These are phyloP conservation scores for Eimeria tenella DNA, from an alignment of 169 alveolate species.

Conservation along the genomic window DNA sequence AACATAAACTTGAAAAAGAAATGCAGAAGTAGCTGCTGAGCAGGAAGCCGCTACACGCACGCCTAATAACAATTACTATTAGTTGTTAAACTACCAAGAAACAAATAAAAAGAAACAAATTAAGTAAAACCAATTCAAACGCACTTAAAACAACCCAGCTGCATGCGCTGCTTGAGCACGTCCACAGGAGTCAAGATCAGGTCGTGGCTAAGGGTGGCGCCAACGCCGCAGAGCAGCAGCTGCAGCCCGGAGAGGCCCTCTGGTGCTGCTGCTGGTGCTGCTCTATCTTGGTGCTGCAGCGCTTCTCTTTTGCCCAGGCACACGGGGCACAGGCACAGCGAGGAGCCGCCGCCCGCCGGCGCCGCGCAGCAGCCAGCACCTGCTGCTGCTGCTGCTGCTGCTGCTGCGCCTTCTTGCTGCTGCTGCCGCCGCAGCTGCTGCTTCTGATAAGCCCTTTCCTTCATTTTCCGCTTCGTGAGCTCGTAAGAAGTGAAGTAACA, in stretches of 20 bases:
- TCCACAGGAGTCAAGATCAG: slow-evolving; percentile 98
- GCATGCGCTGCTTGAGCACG: slow-evolving; percentile 96
- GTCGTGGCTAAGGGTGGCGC: slow-evolving; percentile 97
- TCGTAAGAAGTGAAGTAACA: slow-evolving; percentile 95
- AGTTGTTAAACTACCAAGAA: too few species aligned
- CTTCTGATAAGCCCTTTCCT: neutral
- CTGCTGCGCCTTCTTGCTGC: neutral
- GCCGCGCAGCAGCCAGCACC: neutral
- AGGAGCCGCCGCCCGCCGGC: neutral
- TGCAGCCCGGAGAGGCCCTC: slow-evolving; percentile 75
- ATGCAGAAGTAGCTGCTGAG: too few species aligned
- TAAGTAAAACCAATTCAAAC: neutral
- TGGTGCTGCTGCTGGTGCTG: slow-evolving; percentile 21
- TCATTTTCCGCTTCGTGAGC: slow-evolving; percentile 19
- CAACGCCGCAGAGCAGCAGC: slow-evolving; percentile 93
- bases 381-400: slow-evolving; percentile 13
- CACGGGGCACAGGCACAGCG: neutral
- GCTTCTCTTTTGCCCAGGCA: neutral
- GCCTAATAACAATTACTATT: too few species aligned
- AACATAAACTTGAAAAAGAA: too few species aligned
- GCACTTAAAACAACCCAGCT: slow-evolving; percentile 89
- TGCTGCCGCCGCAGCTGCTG: slow-evolving; percentile 23
- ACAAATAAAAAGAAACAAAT: neutral
- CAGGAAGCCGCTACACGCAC: too few species aligned
- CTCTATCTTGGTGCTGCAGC: neutral